These are phyloP conservation scores for Myrmaecium sp. DNA, from an alignment of 2,329 filamentous ascomycete genomes.

Conservation along the genomic window DNA sequence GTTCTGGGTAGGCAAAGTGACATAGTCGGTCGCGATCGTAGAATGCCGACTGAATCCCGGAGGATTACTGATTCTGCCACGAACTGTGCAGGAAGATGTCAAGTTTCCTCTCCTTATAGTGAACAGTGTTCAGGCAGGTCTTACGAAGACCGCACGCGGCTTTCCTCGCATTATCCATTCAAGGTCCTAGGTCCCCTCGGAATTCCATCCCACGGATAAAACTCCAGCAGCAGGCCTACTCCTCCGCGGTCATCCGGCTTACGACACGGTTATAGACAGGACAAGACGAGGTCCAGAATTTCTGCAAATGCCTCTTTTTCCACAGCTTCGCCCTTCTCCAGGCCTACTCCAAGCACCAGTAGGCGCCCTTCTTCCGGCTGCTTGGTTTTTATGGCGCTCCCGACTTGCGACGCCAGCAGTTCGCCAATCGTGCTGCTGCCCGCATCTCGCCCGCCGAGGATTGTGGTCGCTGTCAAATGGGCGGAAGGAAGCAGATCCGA, in stretches of 20 bases:
- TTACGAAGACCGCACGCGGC: no score
- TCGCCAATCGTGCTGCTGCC: constrained; percentile 73
- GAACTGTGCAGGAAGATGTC: no score
- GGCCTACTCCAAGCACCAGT: constrained; percentile 41
- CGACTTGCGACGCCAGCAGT: constrained; percentile 78
- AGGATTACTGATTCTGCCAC: no score
- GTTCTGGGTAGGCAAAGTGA: no score
- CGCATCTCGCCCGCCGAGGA: constrained; percentile 67
- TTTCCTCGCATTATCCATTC: no score
- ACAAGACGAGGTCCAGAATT: constrained; percentile 26
- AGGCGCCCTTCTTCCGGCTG: constrained; percentile 45
- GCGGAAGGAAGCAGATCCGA: constrained; percentile 51
- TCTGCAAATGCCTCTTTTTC: constrained; percentile 27
- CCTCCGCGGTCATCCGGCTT: background rate
- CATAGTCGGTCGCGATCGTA: no score
- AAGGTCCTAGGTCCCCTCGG: no score
- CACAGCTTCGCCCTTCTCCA: constrained; percentile 36
- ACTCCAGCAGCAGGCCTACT: background rate
- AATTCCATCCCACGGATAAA: no score
- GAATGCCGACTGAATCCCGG: no score
- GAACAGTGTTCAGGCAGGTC: no score
- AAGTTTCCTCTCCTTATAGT: no score
- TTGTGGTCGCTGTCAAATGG: constrained; percentile 69
- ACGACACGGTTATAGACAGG: no score
- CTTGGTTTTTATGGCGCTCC: constrained; percentile 56